Evolutionary conservation across 2,329 filamentous ascomycete genomes (phyloP).

Genomic region (Colletotrichum musae): DNA sequence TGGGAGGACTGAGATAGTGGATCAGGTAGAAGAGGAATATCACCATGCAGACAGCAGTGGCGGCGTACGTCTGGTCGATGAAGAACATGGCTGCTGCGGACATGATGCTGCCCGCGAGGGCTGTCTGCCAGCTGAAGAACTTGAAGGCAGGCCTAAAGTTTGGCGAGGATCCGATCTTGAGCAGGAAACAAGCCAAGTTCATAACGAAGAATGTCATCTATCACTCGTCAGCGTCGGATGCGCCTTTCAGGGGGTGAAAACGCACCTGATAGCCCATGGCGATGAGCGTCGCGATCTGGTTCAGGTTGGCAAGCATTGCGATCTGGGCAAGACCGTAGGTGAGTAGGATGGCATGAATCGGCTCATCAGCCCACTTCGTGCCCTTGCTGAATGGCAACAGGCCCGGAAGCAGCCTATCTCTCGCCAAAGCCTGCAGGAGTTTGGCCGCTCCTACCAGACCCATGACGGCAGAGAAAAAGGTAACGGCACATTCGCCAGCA

Average conservation of each 20-base stretch:
- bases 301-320: constrained; percentile 86
- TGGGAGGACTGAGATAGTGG: constrained; percentile 87
- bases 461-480: constrained; percentile 89
- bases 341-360: constrained; percentile 80
- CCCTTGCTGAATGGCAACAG: constrained; percentile 82
- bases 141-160: constrained; percentile 92
- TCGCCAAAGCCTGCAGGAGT: constrained; percentile 84
- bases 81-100: constrained; percentile 91
- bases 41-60: constrained; percentile 80
- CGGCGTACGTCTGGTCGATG: constrained; percentile 85
- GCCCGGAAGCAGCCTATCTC: constrained; percentile 84
- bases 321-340: constrained; percentile 84
- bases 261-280: constrained; percentile 87
- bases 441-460: constrained; percentile 89
- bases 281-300: constrained; percentile 90
- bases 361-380: constrained; percentile 80
- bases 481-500: constrained; percentile 85
- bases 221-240: neutral
- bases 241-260: neutral
- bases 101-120: constrained; percentile 79
- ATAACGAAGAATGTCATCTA: constrained; percentile 91
- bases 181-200: constrained; percentile 87
- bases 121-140: constrained; percentile 90
- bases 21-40: constrained; percentile 86
- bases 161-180: constrained; percentile 89